Evolutionary conservation across 2,329 filamentous ascomycete genomes (phyloP).

Genomic region (Emergomyces orientalis): DNA sequence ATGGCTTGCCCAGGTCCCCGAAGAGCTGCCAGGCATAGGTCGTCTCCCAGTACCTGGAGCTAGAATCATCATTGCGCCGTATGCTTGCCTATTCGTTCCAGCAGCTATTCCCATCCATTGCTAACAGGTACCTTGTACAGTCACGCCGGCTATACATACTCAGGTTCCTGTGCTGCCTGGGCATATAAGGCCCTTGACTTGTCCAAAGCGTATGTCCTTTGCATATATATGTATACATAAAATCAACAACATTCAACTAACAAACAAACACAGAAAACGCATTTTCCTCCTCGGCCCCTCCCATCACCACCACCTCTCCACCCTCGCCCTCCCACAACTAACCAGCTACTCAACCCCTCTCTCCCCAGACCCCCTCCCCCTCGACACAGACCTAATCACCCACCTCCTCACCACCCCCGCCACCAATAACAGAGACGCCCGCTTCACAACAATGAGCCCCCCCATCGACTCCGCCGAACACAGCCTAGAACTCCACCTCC

Average conservation of each 20-base stretch:
- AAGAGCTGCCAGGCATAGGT: conserved; percentile 53
- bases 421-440: conserved; percentile 22
- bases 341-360: conserved; percentile 41
- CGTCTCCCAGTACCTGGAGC: conserved; percentile 63
- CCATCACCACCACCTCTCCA: conserved; percentile 71
- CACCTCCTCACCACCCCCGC: conserved; percentile 26
- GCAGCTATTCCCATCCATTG: conserved; percentile 22
- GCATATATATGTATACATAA: background rate
- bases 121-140: conserved; percentile 40
- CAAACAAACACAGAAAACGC: conserved; percentile 51
- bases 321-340: conserved; percentile 67
- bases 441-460: conserved; percentile 49
- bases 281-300: conserved; percentile 90
- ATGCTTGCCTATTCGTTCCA: conserved; percentile 33
- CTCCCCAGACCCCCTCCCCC: conserved; percentile 34
- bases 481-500: conserved; percentile 92
- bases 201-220: conserved; percentile 49
- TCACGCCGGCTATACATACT: conserved; percentile 89
- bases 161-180: conserved; percentile 84
- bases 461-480: conserved; percentile 72
- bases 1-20: conserved; percentile 65
- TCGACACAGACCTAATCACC: conserved; percentile 36
- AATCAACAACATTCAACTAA: conserved; percentile 4
- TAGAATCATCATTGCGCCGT: conserved; percentile 88
- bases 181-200: conserved; percentile 87